A percentile compares a stretch with the other conserved stretches of the same genome.
These are phyloP conservation scores for Salix caprea DNA, from an alignment of 345 rosid genomes.

Conservation along the genomic window DNA sequence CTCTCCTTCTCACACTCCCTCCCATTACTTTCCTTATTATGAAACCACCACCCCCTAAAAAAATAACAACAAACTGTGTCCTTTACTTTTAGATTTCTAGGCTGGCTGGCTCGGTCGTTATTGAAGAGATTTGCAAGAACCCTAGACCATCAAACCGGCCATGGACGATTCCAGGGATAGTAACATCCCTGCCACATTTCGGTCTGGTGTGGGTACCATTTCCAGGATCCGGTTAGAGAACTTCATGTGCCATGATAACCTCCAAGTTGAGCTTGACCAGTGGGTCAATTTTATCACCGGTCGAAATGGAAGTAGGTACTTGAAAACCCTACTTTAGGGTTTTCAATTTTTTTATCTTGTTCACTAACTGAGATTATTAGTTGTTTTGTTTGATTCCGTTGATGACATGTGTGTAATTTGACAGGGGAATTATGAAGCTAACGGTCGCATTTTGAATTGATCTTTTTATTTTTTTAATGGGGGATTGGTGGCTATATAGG, in stretches of 20 bases:
- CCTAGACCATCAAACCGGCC: background rate
- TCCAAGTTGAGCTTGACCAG: conserved; percentile 76
- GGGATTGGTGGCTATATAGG: conserved; percentile 34
- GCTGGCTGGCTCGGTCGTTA: too few relatives aligned
- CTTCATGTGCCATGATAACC: conserved; percentile 86
- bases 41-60: too few relatives aligned
- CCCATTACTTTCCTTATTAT: too few relatives aligned
- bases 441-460: background rate
- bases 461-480: background rate
- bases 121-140: too few relatives aligned
- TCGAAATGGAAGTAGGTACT: conserved; percentile 77
- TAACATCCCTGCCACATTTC: conserved; percentile 16
- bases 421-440: too few relatives aligned
- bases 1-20: too few relatives aligned
- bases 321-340: too few relatives aligned
- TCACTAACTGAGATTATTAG: too few relatives aligned
- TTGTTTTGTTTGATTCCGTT: background rate
- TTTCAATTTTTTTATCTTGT: too few relatives aligned
- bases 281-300: conserved; percentile 95
- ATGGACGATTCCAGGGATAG: conserved; percentile 46
- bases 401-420: too few relatives aligned
- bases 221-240: conserved; percentile 70
- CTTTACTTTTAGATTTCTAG: too few relatives aligned
- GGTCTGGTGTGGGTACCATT: conserved; percentile 67
- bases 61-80: too few relatives aligned